These are phyloP conservation scores for Quercus ilex DNA, from an alignment of 306 rosid genomes.

Conservation along the genomic window DNA sequence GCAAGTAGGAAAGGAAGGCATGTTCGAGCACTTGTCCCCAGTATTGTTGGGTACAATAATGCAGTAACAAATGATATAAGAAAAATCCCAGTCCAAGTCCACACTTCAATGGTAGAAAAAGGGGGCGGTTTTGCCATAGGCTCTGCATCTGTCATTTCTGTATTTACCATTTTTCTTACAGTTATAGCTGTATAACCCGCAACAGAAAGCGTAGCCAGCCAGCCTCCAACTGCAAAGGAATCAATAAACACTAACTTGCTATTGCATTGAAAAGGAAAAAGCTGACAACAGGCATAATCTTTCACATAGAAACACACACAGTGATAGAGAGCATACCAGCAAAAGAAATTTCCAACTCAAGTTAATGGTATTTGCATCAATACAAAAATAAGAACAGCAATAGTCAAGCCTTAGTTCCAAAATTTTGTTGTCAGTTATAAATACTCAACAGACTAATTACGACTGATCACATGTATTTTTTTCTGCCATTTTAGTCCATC, in stretches of 20 bases:
- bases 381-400: too few species aligned
- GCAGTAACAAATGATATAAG: constrained; percentile 62
- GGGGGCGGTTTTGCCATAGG: constrained; percentile 89
- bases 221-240: constrained; percentile 72
- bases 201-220: constrained; percentile 85
- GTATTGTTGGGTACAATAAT: constrained; percentile 57
- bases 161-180: constrained; percentile 76
- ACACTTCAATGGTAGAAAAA: constrained; percentile 68
- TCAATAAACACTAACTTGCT: constrained; percentile 11
- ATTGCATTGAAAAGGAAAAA: constrained; percentile 6
- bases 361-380: too few species aligned
- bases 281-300: neutral
- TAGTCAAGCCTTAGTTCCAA: too few species aligned
- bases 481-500: too few species aligned
- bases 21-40: constrained; percentile 90
- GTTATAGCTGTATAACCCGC: constrained; percentile 89
- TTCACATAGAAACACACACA: neutral
- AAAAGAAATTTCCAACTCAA: neutral
- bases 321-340: too few species aligned
- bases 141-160: constrained; percentile 81
- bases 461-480: too few species aligned
- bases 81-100: constrained; percentile 73
- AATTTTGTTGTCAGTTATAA: too few species aligned
- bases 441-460: too few species aligned
- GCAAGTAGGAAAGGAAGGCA: constrained; percentile 95